Percentiles rank a stretch among this genome's conserved stretches.
Evolutionary conservation across 2,329 filamentous ascomycete genomes (phyloP).

Genomic region (Alternaria sp.): DNA sequence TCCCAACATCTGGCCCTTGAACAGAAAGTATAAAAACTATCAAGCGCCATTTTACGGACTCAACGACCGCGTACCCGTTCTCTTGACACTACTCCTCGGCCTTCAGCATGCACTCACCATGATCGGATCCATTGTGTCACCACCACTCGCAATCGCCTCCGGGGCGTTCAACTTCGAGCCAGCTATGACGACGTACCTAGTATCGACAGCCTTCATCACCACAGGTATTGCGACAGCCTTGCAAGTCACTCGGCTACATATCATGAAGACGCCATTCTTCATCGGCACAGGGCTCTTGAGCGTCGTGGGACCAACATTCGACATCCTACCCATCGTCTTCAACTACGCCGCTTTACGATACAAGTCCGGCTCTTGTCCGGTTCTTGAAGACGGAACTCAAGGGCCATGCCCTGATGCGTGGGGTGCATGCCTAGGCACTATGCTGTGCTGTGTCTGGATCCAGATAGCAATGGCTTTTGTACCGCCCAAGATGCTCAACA

Average conservation of each 20-base stretch:
- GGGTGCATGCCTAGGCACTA: conserved; percentile 38
- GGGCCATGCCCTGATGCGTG: conserved; percentile 30
- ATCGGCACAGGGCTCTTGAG: conserved; percentile 36
- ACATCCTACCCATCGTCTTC: conserved; percentile 38
- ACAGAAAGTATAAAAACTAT: conserved; percentile 35
- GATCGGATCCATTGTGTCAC: conserved; percentile 36
- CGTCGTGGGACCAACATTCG: conserved; percentile 38
- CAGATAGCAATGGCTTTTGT: conserved; percentile 34
- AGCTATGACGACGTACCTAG: conserved; percentile 32
- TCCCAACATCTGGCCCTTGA: conserved; percentile 30
- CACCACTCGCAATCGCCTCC: conserved; percentile 37
- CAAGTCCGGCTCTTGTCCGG: conserved; percentile 31
- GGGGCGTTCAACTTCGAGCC: conserved; percentile 37
- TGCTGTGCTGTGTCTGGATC: conserved; percentile 54
- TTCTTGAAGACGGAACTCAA: conserved; percentile 28
- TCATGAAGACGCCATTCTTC: conserved; percentile 34
- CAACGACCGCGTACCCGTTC: conserved; percentile 32
- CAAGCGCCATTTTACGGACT: conserved; percentile 35
- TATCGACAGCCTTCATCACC: conserved; percentile 38
- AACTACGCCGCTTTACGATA: conserved; percentile 35
- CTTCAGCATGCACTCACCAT: conserved; percentile 41
- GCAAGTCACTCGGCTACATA: conserved; percentile 35
- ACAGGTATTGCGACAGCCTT: conserved; percentile 37
- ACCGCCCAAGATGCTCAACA: conserved; percentile 30
- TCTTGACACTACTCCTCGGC: conserved; percentile 35